Base-by-base conservation (phyloP, 129 eudicot genomes). In the Ambrosia artemisiifolia region DNA sequence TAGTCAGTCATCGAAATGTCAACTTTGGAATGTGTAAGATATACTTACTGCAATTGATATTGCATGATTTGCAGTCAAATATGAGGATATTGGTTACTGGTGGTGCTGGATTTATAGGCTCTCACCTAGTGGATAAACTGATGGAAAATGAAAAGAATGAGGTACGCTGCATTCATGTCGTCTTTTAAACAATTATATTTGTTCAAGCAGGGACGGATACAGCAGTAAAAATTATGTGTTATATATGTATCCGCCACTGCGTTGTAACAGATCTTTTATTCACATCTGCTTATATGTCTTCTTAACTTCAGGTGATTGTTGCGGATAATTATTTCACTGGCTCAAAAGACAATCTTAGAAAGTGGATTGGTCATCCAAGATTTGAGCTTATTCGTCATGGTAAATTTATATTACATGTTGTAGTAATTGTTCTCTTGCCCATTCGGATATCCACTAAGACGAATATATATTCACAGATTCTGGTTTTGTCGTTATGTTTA, bases 21-120 rank as follows among this genome's bases (percentile, higher is more conserved):
- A 3, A 28, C 57, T 51, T 51, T 24, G 28, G 28, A 24, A 24
- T 24, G 28, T 24, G 28, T 24, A 24, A 24, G 28, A 62, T 78
- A 36, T 65, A 6, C 50, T 44, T 49, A 28, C 30, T 10, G 42
- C 17, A 43, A 61, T 16, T 70, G 10, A 17, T 51, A 11, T 51
- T 19, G 12, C 57, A 35, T 50, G 46, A 75, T 57, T 74, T 67
- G 55, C 89, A 92, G 97, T 81, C 97, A 61, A 92, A 92, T 78
- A 88, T 92, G 97, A 84, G 97, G 77, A 92, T 92, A 75, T 75
- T 92, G 83, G 86, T 92, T 57, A 92, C 96, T 53, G 97, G 97
- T 28, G 97, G 97, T 74, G 97, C 97, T 82, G 97, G 97, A 77
- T 92, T 92, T 76, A 92, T 92, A 67, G 97, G 97, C 59, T 92